These are phyloP conservation scores for Knoxia roxburghii DNA, from an alignment of 257 asterid species.

Conservation along the genomic window DNA sequence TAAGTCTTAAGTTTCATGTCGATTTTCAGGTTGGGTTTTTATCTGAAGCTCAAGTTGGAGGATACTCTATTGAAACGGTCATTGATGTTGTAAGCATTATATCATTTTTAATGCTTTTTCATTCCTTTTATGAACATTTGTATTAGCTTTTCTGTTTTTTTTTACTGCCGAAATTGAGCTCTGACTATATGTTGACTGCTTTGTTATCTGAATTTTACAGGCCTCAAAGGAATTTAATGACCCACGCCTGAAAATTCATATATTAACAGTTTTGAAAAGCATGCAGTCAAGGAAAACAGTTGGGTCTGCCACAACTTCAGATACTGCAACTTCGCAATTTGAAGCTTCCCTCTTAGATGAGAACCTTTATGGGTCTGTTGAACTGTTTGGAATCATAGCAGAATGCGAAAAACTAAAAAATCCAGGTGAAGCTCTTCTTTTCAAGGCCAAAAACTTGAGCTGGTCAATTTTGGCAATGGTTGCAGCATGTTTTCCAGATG, in stretches of 20 bases:
- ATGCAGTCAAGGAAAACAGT: conserved; percentile 63
- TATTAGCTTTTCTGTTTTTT: conserved; percentile 13
- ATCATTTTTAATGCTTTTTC: conserved; percentile 4
- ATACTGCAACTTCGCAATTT: conserved; percentile 38
- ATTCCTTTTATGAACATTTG: background rate
- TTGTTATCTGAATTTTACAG: conserved; percentile 38
- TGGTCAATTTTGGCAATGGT: conserved; percentile 97
- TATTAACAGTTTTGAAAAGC: conserved; percentile 80
- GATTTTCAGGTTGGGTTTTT: conserved; percentile 79
- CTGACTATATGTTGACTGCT: conserved; percentile 4
- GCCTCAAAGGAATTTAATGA: conserved; percentile 83
- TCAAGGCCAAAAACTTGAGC: conserved; percentile 88
- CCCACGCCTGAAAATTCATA: conserved; percentile 73
- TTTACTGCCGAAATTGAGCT: background rate
- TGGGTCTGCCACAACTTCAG: conserved; percentile 43
- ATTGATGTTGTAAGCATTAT: conserved; percentile 71
- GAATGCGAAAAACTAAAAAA: conserved; percentile 81
- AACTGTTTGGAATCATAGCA: conserved; percentile 86
- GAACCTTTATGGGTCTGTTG: conserved; percentile 60
- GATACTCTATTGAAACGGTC: conserved; percentile 72
- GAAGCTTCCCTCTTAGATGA: conserved; percentile 41
- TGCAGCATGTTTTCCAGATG: conserved; percentile 94
- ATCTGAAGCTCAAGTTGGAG: conserved; percentile 94
- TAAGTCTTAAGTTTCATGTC: conserved; percentile 12
- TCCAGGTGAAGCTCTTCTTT: conserved; percentile 92